Evolutionary conservation across 2,329 filamentous ascomycete species (phyloP).

Genomic region (Clarireedia paspali): DNA sequence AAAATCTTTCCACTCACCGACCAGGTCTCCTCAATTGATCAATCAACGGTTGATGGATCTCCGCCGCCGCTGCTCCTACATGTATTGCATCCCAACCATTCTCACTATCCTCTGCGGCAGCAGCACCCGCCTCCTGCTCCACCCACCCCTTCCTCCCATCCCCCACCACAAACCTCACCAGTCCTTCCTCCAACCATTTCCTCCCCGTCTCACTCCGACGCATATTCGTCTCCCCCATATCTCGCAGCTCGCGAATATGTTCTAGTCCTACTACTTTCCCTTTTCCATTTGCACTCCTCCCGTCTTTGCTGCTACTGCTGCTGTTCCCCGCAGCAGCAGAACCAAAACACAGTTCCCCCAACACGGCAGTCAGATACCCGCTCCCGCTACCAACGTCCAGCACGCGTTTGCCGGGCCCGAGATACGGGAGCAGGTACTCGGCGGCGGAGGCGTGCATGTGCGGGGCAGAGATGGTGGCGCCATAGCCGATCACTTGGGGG

Average conservation of each 20-base stretch:
- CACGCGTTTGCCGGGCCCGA: slow-evolving; percentile 45
- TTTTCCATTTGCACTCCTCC: slow-evolving; percentile 5
- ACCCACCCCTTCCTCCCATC: slow-evolving; percentile 65
- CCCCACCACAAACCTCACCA: slow-evolving; percentile 64
- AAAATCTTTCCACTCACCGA: slow-evolving; percentile 33
- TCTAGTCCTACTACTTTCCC: slow-evolving; percentile 62
- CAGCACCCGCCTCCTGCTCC: slow-evolving; percentile 33
- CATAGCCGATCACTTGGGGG: slow-evolving; percentile 59
- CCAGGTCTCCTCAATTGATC: slow-evolving; percentile 75
- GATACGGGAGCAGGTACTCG: slow-evolving; percentile 52
- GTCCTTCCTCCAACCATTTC: slow-evolving; percentile 52
- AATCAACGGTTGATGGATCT: slow-evolving; percentile 64
- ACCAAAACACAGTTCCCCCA: slow-evolving; percentile 51
- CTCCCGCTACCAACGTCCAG: slow-evolving; percentile 71
- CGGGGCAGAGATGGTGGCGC: slow-evolving; percentile 63
- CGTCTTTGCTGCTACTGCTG: background rate
- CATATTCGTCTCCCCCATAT: slow-evolving; percentile 60
- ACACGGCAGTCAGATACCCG: slow-evolving; percentile 80
- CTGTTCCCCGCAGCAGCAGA: too few relatives aligned
- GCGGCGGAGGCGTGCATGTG: slow-evolving; percentile 65
- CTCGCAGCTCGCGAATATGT: slow-evolving; percentile 58
- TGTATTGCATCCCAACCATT: slow-evolving; percentile 85
- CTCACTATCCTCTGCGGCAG: slow-evolving; percentile 47
- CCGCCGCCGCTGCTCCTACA: slow-evolving; percentile 77
- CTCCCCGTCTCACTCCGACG: slow-evolving; percentile 50